These are phyloP conservation scores for Floccularia luteovirens DNA, from an alignment of 768 basidiomycete genomes.

Conservation along the genomic window DNA sequence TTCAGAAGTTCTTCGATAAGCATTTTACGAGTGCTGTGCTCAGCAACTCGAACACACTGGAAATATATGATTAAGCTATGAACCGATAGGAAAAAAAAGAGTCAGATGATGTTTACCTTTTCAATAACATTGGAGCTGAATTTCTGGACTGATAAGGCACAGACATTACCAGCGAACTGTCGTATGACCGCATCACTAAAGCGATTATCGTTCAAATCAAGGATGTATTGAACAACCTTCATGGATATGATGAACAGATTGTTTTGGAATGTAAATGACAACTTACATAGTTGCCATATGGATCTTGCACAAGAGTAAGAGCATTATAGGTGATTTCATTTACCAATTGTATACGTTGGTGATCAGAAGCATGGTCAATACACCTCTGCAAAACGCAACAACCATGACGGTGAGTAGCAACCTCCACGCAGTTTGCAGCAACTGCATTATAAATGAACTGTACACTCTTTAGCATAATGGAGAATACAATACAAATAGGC, in stretches of 20 bases:
- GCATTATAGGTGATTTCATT: conserved; percentile 99
- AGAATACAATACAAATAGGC: not conserved
- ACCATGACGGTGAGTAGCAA: conserved; percentile 95
- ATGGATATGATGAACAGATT: conserved; percentile 1
- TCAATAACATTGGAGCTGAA: conserved; percentile 99
- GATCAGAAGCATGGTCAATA: conserved; percentile 95
- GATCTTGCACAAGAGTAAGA: conserved; percentile 95
- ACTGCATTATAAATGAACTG: conserved; percentile 99
- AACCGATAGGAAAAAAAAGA: no score
- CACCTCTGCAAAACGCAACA: conserved; percentile 98
- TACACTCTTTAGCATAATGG: not conserved
- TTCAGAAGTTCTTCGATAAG: conserved; percentile 94
- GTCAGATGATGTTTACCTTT: no score
- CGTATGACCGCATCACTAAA: conserved; percentile 98
- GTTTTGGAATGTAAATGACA: conserved; percentile 2
- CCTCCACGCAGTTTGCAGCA: conserved; percentile 97
- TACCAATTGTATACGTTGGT: conserved; percentile 92
- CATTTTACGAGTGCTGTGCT: conserved; percentile 89
- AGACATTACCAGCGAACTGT: conserved; percentile 96
- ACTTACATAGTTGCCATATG: conserved; percentile 85
- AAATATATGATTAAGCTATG: conserved; percentile 1
- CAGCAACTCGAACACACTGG: conserved; percentile 87
- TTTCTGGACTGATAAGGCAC: conserved; percentile 96
- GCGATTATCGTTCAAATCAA: conserved; percentile 96
- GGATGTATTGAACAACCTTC: conserved; percentile 96